Evolutionary conservation across 2,329 filamentous ascomycete species (phyloP), one percentile per base, ranked within the genome.

Genomic region (Trichophyton benhamiae): DNA sequence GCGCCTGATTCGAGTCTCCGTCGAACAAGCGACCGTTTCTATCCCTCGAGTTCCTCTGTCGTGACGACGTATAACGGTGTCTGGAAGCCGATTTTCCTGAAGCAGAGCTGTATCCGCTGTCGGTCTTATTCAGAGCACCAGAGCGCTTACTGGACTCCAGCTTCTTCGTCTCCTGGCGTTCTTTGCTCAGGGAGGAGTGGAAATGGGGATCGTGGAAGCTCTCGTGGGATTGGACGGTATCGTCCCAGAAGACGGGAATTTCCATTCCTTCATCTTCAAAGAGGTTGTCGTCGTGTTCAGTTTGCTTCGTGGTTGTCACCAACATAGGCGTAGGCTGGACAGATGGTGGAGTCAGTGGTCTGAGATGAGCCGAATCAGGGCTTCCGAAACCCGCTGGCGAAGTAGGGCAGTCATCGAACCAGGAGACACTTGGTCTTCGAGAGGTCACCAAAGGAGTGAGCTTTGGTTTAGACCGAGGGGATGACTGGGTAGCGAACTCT

Each of bases 231-330:
- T 41, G 38, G 22, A 49, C 41, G 2, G 58, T 59, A 27, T 59
- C 58, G 9, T 59, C 58, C 53, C 53, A 57, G 36, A 38, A 57
- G 27, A 57, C 53, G 2, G 53, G 53, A 8, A 57, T 57, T 15
- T 57, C 53, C 53, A 57, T 57, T 8, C 30, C 53, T 20, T 57
- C 53, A 25, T 57, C 53, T 36, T 57, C 53, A n/a, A 57, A 41
- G 17, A 57, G 25, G 27, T 57, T 57, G 5, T 57, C 53, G 3
- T 57, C 27, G 27, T 30, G 27, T 30, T 30, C 27, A 30, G 17
- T 38, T 57, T 30, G 27, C 17, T 57, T 20, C 15, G 5, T 30
- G 27, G 27, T 57, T 57, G 36, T 11, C 8, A 13, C 4, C 27
- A n/a, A 22, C n/a, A n/a, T 33, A 30, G 53, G 30, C 8, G 53